phyloP scores from a whole-genome alignment of 2,329 filamentous ascomycete genomes.

The Pestalotiopsis sp. region DNA sequence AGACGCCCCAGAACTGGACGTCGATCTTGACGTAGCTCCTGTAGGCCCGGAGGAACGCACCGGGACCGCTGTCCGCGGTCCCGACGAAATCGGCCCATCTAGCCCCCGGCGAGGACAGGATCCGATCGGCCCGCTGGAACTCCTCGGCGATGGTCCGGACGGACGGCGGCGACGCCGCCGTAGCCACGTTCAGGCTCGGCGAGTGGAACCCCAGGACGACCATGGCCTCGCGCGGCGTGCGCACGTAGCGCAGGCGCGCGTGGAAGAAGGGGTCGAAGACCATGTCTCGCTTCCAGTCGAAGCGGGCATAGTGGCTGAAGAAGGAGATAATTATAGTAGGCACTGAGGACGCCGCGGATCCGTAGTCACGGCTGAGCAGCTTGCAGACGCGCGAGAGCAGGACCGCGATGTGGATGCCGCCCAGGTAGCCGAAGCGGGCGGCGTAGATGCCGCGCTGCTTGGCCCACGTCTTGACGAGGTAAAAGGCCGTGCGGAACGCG shows the following conservation, averaged over 20 bases:
- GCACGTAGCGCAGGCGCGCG: conserved; percentile 51
- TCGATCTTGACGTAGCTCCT: conserved; percentile 63
- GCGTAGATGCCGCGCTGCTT: conserved; percentile 64
- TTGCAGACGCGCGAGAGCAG: conserved; percentile 65
- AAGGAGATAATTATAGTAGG: conserved; percentile 60
- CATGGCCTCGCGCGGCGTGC: conserved; percentile 61
- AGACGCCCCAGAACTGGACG: conserved; percentile 67
- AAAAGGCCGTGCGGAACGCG: conserved; percentile 61
- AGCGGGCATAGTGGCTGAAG: conserved; percentile 63
- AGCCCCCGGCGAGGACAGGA: conserved; percentile 38
- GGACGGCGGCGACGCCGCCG: conserved; percentile 55
- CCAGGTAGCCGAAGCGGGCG: conserved; percentile 66
- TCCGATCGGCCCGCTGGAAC: conserved; percentile 46
- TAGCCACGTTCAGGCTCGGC: conserved; percentile 63
- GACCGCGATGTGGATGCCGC: conserved; percentile 66
- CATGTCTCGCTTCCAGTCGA: conserved; percentile 59
- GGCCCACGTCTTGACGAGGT: conserved; percentile 66
- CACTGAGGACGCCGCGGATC: conserved; percentile 37
- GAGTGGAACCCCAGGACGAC: conserved; percentile 65
- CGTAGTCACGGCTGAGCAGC: conserved; percentile 41
- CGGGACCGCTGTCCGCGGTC: conserved; percentile 27
- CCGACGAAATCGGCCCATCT: conserved; percentile 49
- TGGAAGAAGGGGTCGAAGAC: conserved; percentile 66
- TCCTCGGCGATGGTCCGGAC: conserved; percentile 54
- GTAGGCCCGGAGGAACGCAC: conserved; percentile 54